phyloP scores from a whole-genome alignment of 2,329 filamentous ascomycete species.

The Ophiocordyceps robertsii region DNA sequence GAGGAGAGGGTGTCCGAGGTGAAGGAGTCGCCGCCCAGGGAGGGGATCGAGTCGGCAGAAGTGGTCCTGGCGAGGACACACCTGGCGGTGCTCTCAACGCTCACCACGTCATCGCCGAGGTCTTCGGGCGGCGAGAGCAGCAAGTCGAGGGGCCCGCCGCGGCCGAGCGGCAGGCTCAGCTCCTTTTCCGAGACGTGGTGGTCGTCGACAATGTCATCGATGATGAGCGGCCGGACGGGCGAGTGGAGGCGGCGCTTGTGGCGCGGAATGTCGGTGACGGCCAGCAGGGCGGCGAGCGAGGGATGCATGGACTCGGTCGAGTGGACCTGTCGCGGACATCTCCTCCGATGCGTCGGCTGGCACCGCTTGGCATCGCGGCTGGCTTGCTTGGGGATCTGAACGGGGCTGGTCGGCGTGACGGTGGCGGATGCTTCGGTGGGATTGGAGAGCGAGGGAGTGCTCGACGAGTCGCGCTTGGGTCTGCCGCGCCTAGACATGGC shows the following conservation, averaged over 20 bases:
- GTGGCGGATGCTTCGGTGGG: background rate
- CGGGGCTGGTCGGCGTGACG: conserved; percentile 28
- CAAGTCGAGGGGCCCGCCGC: conserved; percentile 42
- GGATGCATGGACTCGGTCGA: conserved; percentile 42
- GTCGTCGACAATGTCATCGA: conserved; percentile 41
- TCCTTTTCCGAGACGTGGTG: conserved; percentile 45
- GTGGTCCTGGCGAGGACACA: conserved; percentile 39
- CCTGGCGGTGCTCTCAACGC: conserved; percentile 36
- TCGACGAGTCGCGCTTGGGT: conserved; percentile 13
- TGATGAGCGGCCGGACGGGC: conserved; percentile 26
- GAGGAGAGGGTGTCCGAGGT: conserved; percentile 35
- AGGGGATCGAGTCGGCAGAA: conserved; percentile 49
- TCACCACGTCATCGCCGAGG: conserved; percentile 32
- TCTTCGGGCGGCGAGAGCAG: conserved; percentile 49
- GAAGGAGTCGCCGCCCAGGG: conserved; percentile 40
- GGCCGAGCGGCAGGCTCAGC: conserved; percentile 38
- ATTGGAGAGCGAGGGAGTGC: conserved; percentile 12
- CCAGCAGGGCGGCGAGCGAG: conserved; percentile 46
- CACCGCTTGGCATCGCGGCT: conserved; percentile 16
- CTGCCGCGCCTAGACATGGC: conserved; percentile 21
- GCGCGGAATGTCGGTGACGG: conserved; percentile 46
- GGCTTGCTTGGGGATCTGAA: conserved; percentile 37
- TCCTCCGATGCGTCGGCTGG: conserved; percentile 17
- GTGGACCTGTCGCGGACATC: conserved; percentile 26
- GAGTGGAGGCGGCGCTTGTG: conserved; percentile 17